Base-by-base conservation (phyloP, 768 basidiomycete species). In the Kwoniella dendrophila region DNA sequence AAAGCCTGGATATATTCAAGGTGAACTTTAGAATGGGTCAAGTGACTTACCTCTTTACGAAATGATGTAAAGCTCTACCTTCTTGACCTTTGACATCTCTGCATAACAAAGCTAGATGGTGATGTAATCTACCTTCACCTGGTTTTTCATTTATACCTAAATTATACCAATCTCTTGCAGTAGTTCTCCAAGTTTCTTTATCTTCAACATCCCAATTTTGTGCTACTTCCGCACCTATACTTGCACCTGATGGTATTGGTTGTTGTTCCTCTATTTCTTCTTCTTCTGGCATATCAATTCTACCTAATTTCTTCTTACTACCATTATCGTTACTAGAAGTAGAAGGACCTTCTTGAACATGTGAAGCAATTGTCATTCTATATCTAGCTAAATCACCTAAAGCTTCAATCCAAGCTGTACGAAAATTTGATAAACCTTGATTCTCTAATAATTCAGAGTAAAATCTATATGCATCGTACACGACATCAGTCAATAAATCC, bases 311-410 rank as follows among this genome's bases (percentile, higher is more conserved):
- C 3, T 32, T 32, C 50, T 47, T 64, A 20, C 47, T n/a, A n/a
- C 32, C 26, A 30, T 36, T 30, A 30, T 14, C 4, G 29, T 18
- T n/a, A 44, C 47, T 49, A 26, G 58, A 40, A 1, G 58, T 51
- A 16, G 16, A 32, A n/a, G 53, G 53, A 14, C 33, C 47, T n/a
- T 59, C 53, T n/a, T 90, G 83, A 83, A 92, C 86, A 32, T 80
- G 80, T 3, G 87, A 88, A n/a, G 91, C 90, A n/a, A 97, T 90
- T 1, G 89, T 88, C 90, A 96, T 95, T 52, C 90, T 85, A 78
- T 97, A 98, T 34, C 94, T 84, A 0, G 96, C 92, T 30, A 99
- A 84, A 79, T 99, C 96, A 24, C 96, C 96, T 16, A 99, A 86
- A 3, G 94, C 92, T 77, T 99, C 96, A 53, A 98, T 85, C 96